These are phyloP conservation scores for Neoascochyta sp. DNA, from an alignment of 2,329 filamentous ascomycete species.

Conservation along the genomic window DNA sequence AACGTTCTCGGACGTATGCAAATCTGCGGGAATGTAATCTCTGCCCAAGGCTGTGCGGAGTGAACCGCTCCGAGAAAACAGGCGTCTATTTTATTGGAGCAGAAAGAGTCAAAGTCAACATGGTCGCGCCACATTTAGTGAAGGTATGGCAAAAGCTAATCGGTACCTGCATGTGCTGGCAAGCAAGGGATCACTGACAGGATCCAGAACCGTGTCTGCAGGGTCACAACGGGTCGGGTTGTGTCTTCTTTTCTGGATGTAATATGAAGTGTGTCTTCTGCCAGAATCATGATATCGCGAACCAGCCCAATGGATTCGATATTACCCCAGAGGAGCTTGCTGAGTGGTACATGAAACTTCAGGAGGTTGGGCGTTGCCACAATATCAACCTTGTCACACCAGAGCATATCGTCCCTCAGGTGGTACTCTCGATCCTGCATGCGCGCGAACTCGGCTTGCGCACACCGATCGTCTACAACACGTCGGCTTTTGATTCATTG, in stretches of 20 bases:
- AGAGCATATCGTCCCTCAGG: constrained; percentile 82
- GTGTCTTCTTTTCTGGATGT: constrained; percentile 77
- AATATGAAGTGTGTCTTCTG: constrained; percentile 64
- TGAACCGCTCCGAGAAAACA: constrained; percentile 76
- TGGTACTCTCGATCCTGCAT: constrained; percentile 70
- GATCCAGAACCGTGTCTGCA: constrained; percentile 70
- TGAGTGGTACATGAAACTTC: constrained; percentile 79
- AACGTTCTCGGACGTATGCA: constrained; percentile 68
- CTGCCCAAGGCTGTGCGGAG: constrained; percentile 71
- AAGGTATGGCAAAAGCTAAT: constrained; percentile 38
- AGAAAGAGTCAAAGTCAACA: constrained; percentile 72
- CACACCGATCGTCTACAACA: constrained; percentile 80
- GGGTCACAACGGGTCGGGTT: constrained; percentile 74
- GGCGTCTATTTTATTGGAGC: constrained; percentile 74
- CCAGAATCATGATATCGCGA: constrained; percentile 73
- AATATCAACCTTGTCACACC: constrained; percentile 88
- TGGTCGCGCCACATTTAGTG: constrained; percentile 80
- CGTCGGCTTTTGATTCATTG: constrained; percentile 73
- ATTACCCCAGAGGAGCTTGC: constrained; percentile 73
- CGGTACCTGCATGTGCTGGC: neutral
- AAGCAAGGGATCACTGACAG: constrained; percentile 4
- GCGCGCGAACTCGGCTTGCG: constrained; percentile 66
- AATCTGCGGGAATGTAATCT: constrained; percentile 78
- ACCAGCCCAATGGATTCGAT: constrained; percentile 76
- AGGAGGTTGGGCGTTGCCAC: constrained; percentile 75